Base-by-base conservation (phyloP, 331 rosid species). In the Quercus lobata region DNA sequence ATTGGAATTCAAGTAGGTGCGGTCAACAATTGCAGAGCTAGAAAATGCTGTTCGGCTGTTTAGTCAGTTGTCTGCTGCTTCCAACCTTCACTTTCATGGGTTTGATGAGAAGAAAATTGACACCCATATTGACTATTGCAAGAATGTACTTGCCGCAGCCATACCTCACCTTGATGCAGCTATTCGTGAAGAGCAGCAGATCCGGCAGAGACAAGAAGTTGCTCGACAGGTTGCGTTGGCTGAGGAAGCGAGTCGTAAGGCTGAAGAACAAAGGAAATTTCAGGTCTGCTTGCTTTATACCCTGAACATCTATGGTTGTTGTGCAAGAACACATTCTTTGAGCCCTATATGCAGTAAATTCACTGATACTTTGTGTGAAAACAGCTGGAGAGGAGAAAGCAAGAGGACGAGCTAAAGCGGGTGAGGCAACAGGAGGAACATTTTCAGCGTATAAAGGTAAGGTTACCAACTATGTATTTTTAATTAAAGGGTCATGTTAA, bases 91-190 rank as follows among this genome's bases (percentile, higher is more conserved):
- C 81, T 83, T 96, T 83, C 97, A 96, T 81, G 99, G 99, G 76
- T 96, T 96, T 88, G 99, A 96, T 86, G 98, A 93, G 92, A 96
- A 96, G 89, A 96, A 96, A 82, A 96, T 96, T 65, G 99, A 96
- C 77, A 96, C 99, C 71, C 99, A 96, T 81, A 97, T 96, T 83
- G 97, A 93, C 68, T 96, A 96, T 77, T 96, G 99, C 87, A 92
- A 83, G 87, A 96, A 92, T 83, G 86, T 93, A 62, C 97, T 93
- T 79, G 88, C 90, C 1, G 98, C 98, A 74, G 97, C 98, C 70
- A 90, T 83, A 85, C 91, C 91, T 85, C 98, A 96, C 88, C 91
- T 93, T 63, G 92, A 90, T 87, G 93, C 91, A 76, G 99, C 99
- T 72, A 96, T 93, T 84, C 96, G 79, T 32, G 99, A 96, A 83